Evolutionary conservation across 495 filamentous ascomycete species (phyloP).

Genomic region (Lentithecium fluviatile): DNA sequence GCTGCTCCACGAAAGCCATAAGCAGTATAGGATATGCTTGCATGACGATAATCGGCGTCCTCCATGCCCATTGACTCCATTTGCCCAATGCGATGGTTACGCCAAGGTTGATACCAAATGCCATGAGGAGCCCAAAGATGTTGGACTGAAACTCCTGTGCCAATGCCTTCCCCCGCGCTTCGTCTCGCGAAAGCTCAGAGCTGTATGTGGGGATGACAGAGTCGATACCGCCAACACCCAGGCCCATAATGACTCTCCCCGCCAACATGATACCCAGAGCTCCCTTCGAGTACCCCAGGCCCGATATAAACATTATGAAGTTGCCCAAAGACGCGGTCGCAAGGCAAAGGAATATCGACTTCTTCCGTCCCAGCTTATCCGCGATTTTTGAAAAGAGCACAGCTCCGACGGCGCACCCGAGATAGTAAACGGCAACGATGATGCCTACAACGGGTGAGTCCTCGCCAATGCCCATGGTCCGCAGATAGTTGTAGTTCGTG

Average conservation of each 20-base stretch:
- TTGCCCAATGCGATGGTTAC: constrained; percentile 43
- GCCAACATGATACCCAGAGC: constrained; percentile 52
- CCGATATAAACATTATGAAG: constrained; percentile 55
- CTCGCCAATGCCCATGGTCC: constrained; percentile 53
- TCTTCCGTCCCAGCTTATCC: constrained; percentile 52
- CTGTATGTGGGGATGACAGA: constrained; percentile 57
- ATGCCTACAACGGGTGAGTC: constrained; percentile 53
- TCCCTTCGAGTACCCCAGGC: constrained; percentile 45
- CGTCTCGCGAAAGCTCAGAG: constrained; percentile 52
- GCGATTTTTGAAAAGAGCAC: constrained; percentile 51
- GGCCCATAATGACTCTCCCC: constrained; percentile 55
- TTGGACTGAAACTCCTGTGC: constrained; percentile 61
- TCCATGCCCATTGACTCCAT: constrained; percentile 51
- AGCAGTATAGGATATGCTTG: constrained; percentile 54
- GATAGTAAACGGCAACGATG: constrained; percentile 60
- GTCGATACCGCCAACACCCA: constrained; percentile 59
- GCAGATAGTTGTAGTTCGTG: constrained; percentile 55
- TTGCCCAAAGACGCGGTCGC: constrained; percentile 52
- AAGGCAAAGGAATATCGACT: constrained; percentile 51
- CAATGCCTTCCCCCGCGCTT: constrained; percentile 52
- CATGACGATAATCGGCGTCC: constrained; percentile 62
- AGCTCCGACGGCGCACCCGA: constrained; percentile 55
- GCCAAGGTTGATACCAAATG: constrained; percentile 49
- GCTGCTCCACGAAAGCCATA: constrained; percentile 46
- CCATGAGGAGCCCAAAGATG: constrained; percentile 57